These are phyloP conservation scores for Asterophora lycoperdoides DNA, from an alignment of 768 basidiomycete species.

Conservation along the genomic window DNA sequence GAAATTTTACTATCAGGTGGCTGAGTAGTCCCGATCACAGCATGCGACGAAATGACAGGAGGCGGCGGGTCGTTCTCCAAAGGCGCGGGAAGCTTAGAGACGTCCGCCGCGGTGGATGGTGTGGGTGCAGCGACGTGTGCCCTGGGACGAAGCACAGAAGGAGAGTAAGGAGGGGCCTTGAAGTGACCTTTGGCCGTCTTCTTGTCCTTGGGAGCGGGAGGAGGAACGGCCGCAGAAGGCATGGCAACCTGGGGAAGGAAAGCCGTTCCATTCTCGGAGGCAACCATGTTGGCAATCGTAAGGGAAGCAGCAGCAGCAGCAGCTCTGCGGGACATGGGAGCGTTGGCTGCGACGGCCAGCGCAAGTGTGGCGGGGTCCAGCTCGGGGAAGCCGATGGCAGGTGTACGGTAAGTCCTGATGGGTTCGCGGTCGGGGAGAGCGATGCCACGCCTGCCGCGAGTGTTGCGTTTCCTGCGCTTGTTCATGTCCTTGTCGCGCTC, in stretches of 20 bases:
- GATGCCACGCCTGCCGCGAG: slow-evolving; percentile 74
- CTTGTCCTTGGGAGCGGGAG: slow-evolving; percentile 13
- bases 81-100: slow-evolving; percentile 51
- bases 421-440: slow-evolving; percentile 91
- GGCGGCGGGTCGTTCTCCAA: slow-evolving; percentile 59
- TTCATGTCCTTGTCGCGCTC: slow-evolving; percentile 92
- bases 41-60: slow-evolving; percentile 7
- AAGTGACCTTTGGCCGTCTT: slow-evolving; percentile 54
- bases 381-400: slow-evolving; percentile 81
- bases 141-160: slow-evolving; percentile 52
- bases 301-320: slow-evolving; percentile 81
- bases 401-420: slow-evolving; percentile 85
- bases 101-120: slow-evolving; percentile 64
- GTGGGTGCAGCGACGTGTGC: slow-evolving; percentile 59
- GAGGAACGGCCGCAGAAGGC: slow-evolving; percentile 30
- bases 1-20: slow-evolving; percentile 45
- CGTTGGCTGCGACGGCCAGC: slow-evolving; percentile 56
- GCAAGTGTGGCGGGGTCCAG: slow-evolving; percentile 69
- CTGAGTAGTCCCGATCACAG: slow-evolving; percentile 8
- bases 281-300: slow-evolving; percentile 90
- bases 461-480: slow-evolving; percentile 80
- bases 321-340: slow-evolving; percentile 72
- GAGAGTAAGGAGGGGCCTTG: slow-evolving; percentile 62
- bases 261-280: slow-evolving; percentile 79
- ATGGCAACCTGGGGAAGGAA: slow-evolving; percentile 44